Evolutionary conservation across 2,329 filamentous ascomycete species (phyloP).

Genomic region (Hirsutella rhossiliensis): DNA sequence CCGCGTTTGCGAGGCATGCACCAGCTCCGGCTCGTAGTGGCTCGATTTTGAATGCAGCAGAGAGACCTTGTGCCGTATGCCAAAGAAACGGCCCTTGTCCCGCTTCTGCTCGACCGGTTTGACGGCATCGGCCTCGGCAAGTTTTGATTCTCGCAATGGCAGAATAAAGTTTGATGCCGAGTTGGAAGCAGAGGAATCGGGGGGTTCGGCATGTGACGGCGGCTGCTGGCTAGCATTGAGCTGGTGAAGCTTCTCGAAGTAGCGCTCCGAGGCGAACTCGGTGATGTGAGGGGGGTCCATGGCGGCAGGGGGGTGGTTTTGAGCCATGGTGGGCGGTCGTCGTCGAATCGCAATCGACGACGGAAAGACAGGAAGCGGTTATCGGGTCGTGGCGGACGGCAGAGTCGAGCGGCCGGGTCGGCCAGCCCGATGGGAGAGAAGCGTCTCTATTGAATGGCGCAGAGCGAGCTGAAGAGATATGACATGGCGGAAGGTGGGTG

Average conservation of each 20-base stretch:
- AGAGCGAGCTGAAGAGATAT: not conserved
- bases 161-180: conserved; percentile 34
- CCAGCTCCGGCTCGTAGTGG: conserved; percentile 6
- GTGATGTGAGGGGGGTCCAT: conserved; percentile 54
- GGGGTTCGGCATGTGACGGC: conserved; percentile 5
- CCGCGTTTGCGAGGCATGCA: conserved; percentile 5
- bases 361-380: conserved; percentile 10
- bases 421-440: conserved; percentile 15
- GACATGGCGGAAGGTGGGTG: conserved; percentile 1
- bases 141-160: conserved; percentile 31
- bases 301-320: conserved; percentile 14
- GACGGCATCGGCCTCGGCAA: conserved; percentile 16
- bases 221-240: conserved; percentile 30
- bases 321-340: conserved; percentile 10
- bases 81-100: conserved; percentile 30
- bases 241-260: conserved; percentile 49
- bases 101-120: conserved; percentile 22
- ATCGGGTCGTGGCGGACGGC: conserved; percentile 2
- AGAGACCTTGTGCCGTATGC: conserved; percentile 25
- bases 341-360: conserved; percentile 3
- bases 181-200: conserved; percentile 13
- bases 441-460: conserved; percentile 20
- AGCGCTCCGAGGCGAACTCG: conserved; percentile 54
- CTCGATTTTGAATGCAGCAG: conserved; percentile 22
- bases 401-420: conserved; percentile 13